A percentile compares a stretch with the other conserved stretches of the same genome.
Conservation (phyloP, 371 early-diverging fungal genomes). For the Rhizomucor miehei region DNA sequence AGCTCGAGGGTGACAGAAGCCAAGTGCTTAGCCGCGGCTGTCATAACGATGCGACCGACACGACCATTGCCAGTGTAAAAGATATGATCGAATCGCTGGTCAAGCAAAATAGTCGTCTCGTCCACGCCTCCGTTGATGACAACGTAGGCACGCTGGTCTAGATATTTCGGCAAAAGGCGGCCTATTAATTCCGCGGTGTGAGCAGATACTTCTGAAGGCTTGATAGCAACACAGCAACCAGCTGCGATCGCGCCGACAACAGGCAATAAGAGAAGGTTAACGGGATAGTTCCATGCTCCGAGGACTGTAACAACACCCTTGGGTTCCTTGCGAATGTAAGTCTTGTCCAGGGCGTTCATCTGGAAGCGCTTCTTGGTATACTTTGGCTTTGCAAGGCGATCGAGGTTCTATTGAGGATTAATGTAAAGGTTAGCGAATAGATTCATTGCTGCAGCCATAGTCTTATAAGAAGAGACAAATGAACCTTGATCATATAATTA, state of each 20-base stretch:
- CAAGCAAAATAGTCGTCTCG: constrained; percentile 72
- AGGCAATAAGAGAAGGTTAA: constrained; percentile 70
- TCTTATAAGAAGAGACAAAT: neutral
- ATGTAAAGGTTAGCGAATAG: too few relatives aligned
- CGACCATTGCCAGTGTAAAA: constrained; percentile 89
- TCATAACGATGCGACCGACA: constrained; percentile 78
- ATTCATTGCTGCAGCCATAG: neutral
- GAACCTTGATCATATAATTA: constrained; percentile 53
- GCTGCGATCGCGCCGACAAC: constrained; percentile 88
- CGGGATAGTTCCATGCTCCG: constrained; percentile 87
- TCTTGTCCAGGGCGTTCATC: constrained; percentile 38
- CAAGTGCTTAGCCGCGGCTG: constrained; percentile 74
- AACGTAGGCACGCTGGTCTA: constrained; percentile 62
- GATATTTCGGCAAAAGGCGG: constrained; percentile 63
- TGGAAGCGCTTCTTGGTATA: constrained; percentile 29
- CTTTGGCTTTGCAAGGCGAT: constrained; percentile 25
- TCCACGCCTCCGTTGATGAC: constrained; percentile 77
- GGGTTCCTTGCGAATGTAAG: constrained; percentile 60
- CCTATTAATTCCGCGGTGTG: constrained; percentile 64
- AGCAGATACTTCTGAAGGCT: constrained; percentile 86
- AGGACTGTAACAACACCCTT: constrained; percentile 73
- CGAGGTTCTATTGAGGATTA: constrained; percentile 23
- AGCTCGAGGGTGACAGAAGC: constrained; percentile 85
- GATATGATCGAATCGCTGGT: constrained; percentile 79
- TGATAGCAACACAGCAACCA: constrained; percentile 85